These are phyloP conservation scores for Byssochlamys sp. DNA, from an alignment of 2,329 filamentous ascomycete genomes.

Conservation along the genomic window DNA sequence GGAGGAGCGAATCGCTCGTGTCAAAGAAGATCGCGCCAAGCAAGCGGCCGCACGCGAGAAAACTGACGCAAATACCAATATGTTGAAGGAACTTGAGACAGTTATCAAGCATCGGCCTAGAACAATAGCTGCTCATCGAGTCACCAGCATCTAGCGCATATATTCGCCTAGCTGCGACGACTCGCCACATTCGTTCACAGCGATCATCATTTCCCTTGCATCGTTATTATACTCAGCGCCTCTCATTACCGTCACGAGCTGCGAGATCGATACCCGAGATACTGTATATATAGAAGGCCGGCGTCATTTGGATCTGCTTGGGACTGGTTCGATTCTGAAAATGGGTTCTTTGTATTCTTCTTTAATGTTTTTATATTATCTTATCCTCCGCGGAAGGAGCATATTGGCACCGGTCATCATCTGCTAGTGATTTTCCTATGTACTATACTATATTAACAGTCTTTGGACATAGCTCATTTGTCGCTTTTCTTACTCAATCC, in stretches of 20 bases:
- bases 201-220: not conserved
- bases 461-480: not conserved
- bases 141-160: conserved; percentile 32
- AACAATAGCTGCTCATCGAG: conserved; percentile 29
- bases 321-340: not conserved
- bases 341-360: not conserved
- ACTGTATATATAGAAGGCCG: not conserved
- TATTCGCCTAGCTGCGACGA: not conserved
- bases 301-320: not conserved
- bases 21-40: conserved; percentile 74
- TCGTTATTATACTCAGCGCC: not conserved
- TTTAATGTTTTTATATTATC: not conserved
- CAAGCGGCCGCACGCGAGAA: conserved; percentile 64
- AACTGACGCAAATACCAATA: conserved; percentile 71
- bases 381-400: not conserved
- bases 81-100: conserved; percentile 87
- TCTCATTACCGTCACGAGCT: not conserved
- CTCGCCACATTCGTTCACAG: not conserved
- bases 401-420: not conserved
- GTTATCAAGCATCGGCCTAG: conserved; percentile 58
- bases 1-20: conserved; percentile 77
- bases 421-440: not conserved
- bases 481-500: not conserved
- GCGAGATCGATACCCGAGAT: not conserved
- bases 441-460: not conserved